Percentiles rank a stretch among this genome's conserved stretches.
Conservation (phyloP, 1,284 basidiomycete species). For the Agaricales sp. region DNA sequence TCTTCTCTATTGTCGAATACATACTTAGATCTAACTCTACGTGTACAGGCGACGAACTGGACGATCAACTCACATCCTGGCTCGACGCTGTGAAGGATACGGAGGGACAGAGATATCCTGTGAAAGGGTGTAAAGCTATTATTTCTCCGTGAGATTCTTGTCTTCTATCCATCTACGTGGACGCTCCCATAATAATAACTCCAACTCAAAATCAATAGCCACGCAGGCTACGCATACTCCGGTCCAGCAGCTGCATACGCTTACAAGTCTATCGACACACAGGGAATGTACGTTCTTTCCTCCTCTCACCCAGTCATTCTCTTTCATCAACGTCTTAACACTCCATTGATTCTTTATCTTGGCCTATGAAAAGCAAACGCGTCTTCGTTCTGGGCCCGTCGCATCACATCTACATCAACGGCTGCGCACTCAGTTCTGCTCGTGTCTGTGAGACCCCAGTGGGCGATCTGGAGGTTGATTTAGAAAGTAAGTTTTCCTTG, state of each 20-base stretch:
- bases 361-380: slow-evolving; percentile 68
- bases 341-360: slow-evolving; percentile 10
- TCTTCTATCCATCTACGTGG: slow-evolving; percentile 4
- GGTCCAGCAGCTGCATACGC: slow-evolving; percentile 94
- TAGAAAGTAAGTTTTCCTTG: slow-evolving; percentile 46
- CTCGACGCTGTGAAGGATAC: slow-evolving; percentile 47
- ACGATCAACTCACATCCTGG: slow-evolving; percentile 55
- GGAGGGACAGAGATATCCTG: slow-evolving; percentile 46
- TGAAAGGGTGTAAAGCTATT: slow-evolving; percentile 78
- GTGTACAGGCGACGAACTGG: slow-evolving; percentile 42
- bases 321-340: no score
- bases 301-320: background rate
- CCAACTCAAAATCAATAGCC: slow-evolving; percentile 54
- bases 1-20: slow-evolving; percentile 4
- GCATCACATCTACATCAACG: slow-evolving; percentile 83
- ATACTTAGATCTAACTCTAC: slow-evolving; percentile 9
- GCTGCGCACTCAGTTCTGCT: slow-evolving; percentile 80
- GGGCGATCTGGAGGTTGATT: slow-evolving; percentile 74
- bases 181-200: slow-evolving; percentile 8
- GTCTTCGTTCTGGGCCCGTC: slow-evolving; percentile 95
- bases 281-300: slow-evolving; percentile 54
- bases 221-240: slow-evolving; percentile 95
- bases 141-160: slow-evolving; percentile 81
- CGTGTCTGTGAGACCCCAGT: slow-evolving; percentile 78
- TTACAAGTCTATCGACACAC: slow-evolving; percentile 80